phyloP scores from a whole-genome alignment of 257 asterid species.

The Lycium ferocissimum region DNA sequence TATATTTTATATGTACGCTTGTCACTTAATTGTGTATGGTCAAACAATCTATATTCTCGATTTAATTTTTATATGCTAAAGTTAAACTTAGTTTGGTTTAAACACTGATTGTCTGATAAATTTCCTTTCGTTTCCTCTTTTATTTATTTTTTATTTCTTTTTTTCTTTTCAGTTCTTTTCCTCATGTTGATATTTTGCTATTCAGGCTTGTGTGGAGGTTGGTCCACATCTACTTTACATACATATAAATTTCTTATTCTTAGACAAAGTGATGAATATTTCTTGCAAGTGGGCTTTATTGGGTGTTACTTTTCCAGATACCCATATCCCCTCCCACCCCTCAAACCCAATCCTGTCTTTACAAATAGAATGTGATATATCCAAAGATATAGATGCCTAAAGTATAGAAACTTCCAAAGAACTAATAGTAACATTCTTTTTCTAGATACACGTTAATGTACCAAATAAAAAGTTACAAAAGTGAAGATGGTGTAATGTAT shows the following conservation, averaged over 20 bases:
- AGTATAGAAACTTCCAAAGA: slow-evolving; percentile 29
- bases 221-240: slow-evolving; percentile 40
- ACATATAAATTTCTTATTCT: not conserved
- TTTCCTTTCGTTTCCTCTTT: too few species aligned
- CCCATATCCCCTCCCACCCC: not conserved
- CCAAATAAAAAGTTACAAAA: not conserved
- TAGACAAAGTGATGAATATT: slow-evolving; percentile 36
- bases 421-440: slow-evolving; percentile 8
- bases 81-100: not conserved
- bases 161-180: not conserved
- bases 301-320: slow-evolving; percentile 15
- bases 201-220: not conserved
- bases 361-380: not conserved
- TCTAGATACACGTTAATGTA: not conserved
- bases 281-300: slow-evolving; percentile 39
- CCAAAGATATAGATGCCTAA: slow-evolving; percentile 12
- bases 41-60: not conserved
- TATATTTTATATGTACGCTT: not conserved
- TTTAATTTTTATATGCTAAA: not conserved
- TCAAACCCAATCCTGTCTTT: not conserved
- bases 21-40: not conserved
- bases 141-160: too few species aligned
- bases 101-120: not conserved
- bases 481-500: not conserved
- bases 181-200: not conserved